Conservation (phyloP, 225 moss, liverwort and hornwort species). For the Marchantia polymorpha region DNA sequence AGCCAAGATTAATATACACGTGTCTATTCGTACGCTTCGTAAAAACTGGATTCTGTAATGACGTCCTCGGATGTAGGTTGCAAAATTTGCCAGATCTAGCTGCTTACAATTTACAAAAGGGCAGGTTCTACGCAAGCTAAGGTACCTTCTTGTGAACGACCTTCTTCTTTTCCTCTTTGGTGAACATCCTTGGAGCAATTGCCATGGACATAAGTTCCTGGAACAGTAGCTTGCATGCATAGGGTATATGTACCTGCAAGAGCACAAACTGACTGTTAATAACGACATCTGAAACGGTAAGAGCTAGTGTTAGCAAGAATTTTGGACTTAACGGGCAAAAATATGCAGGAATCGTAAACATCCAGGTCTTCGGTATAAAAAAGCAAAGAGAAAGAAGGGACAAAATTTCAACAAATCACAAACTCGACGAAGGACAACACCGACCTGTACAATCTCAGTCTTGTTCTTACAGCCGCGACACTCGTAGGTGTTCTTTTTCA, state of each 20-base stretch:
- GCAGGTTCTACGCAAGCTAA: slow-evolving; percentile 2
- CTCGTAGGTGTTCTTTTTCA: slow-evolving; percentile 97
- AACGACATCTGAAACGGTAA: background rate
- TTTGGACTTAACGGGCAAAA: no score
- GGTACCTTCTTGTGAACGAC: slow-evolving; percentile 21
- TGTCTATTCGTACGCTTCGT: background rate
- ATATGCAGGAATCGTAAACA: no score
- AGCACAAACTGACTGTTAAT: slow-evolving; percentile 4
- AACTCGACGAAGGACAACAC: background rate
- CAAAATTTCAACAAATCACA: background rate
- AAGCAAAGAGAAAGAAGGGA: no score
- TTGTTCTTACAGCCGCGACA: slow-evolving; percentile 99
- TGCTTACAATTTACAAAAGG: slow-evolving; percentile 11
- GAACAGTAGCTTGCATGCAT: slow-evolving; percentile 98
- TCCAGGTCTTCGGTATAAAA: no score
- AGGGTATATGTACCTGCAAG: slow-evolving; percentile 85
- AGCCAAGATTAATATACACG: slow-evolving; percentile 9
- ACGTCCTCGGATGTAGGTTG: background rate
- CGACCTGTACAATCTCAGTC: slow-evolving; percentile 96
- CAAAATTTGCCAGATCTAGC: slow-evolving; percentile 3
- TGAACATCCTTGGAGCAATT: slow-evolving; percentile 92
- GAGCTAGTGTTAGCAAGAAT: background rate
- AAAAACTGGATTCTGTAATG: background rate
- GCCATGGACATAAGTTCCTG: slow-evolving; percentile 98
- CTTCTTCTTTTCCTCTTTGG: slow-evolving; percentile 66